phyloP scores from a whole-genome alignment of 1,284 basidiomycete genomes.

The Malassezia obtusa region DNA sequence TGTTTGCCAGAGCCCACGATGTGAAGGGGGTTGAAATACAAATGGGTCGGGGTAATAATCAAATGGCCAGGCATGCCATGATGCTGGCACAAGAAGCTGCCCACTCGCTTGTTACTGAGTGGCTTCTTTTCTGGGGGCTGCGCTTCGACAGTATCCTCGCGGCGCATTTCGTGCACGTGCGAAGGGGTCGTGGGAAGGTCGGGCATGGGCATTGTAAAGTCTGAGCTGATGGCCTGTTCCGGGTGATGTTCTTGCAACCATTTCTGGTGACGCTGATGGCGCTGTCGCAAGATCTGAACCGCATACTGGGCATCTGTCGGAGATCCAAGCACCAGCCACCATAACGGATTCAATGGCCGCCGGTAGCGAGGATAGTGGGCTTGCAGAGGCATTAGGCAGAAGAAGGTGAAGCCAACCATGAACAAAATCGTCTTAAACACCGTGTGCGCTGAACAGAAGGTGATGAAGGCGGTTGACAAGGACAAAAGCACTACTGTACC shows the following conservation, averaged over 20 bases:
- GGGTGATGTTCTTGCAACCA: not conserved
- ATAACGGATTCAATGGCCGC: slow-evolving; percentile 40
- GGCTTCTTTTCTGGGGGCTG: not conserved
- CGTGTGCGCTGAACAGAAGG: slow-evolving; percentile 28
- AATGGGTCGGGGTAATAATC: slow-evolving; percentile 33
- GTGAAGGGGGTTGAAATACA: slow-evolving; percentile 42
- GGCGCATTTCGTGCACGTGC: not conserved
- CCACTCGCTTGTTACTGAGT: slow-evolving; percentile 30
- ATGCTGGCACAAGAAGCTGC: slow-evolving; percentile 46
- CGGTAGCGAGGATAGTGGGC: slow-evolving; percentile 45
- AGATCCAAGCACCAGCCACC: slow-evolving; percentile 45
- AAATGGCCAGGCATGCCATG: slow-evolving; percentile 41
- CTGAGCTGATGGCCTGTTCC: not conserved
- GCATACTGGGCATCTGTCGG: slow-evolving; percentile 47
- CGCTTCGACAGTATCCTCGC: not conserved
- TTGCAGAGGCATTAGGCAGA: slow-evolving; percentile 40
- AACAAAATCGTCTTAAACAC: slow-evolving; percentile 35
- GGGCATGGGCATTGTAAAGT: not conserved
- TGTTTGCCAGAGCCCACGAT: slow-evolving; percentile 26
- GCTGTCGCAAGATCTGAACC: slow-evolving; percentile 37
- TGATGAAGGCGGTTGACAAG: slow-evolving; percentile 29
- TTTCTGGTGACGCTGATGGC: slow-evolving; percentile 20
- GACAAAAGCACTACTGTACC: slow-evolving; percentile 32
- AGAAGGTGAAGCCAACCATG: slow-evolving; percentile 38
- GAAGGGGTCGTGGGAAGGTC: not conserved